Percentiles rank a stretch among this genome's conserved stretches.
Evolutionary conservation across 2,329 filamentous ascomycete genomes (phyloP).

Genomic region (Verticillium alfalfae): DNA sequence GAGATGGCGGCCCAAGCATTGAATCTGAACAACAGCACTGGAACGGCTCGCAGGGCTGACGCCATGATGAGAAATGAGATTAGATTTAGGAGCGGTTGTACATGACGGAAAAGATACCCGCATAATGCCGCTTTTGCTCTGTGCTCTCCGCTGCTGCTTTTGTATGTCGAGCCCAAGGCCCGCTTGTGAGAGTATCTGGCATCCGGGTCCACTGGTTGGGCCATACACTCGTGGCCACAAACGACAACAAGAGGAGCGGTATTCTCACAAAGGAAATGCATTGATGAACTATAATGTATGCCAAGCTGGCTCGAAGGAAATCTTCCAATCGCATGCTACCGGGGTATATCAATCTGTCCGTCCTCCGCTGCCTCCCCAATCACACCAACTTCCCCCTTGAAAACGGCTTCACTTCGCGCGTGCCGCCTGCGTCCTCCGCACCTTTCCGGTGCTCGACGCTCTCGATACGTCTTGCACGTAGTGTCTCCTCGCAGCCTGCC

Average conservation of each 20-base stretch:
- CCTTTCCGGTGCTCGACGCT: neutral
- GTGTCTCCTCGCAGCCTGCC: no score
- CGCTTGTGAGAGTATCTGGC: neutral
- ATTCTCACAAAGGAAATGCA: no score
- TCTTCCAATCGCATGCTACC: neutral
- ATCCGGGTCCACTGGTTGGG: no score
- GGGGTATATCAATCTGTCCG: neutral
- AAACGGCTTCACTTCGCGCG: neutral
- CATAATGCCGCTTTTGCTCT: constrained; percentile 1
- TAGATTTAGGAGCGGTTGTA: constrained; percentile 11
- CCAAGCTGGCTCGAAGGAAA: neutral
- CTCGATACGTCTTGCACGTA: no score
- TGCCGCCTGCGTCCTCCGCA: neutral
- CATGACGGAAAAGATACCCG: constrained; percentile 13
- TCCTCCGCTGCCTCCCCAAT: neutral
- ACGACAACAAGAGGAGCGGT: no score
- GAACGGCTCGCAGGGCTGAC: neutral
- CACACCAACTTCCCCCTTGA: neutral
- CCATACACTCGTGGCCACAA: no score
- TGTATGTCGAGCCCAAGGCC: no score
- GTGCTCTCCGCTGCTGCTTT: no score
- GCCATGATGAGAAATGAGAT: constrained; percentile 1
- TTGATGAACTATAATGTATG: neutral
- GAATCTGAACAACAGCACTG: neutral
- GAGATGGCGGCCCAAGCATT: neutral